Base-by-base conservation (phyloP, 2,329 filamentous ascomycete species). In the Colletotrichum echinochloae region DNA sequence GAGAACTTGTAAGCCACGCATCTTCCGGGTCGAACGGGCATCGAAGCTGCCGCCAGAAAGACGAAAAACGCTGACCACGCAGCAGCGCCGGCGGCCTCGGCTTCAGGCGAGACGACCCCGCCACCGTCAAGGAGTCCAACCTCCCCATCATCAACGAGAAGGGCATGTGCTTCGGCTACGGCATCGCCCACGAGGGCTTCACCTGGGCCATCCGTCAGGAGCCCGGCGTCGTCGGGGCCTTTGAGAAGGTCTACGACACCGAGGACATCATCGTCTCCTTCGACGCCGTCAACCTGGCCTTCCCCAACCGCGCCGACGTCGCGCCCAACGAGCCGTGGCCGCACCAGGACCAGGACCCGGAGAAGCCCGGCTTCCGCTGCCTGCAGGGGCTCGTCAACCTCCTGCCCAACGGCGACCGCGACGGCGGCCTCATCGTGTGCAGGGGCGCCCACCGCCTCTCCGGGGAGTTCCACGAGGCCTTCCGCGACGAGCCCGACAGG, bases 31-130 rank as follows among this genome's bases (percentile, higher is more conserved):
- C n/a, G n/a, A n/a, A n/a, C n/a, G n/a, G n/a, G n/a, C n/a, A n/a
- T n/a, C n/a, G n/a, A n/a, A n/a, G n/a, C n/a, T n/a, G n/a, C n/a
- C n/a, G n/a, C n/a, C n/a, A n/a, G n/a, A n/a, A n/a, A n/a, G n/a
- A n/a, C n/a, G 14, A 39, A n/a, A n/a, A n/a, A 6, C 14, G 28
- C 48, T 54, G 33, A 55, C 20, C 14, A 1, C n/a, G 7, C n/a
- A 3, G 0, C 33, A 65, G 62, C 62, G 33, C 54, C 41, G 62
- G 54, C 11, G 62, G 62, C 14, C 62, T 65, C 18, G 74, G 74
- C 41, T 75, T 72, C 67, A 60, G 74, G 75, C 66, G 83, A 79
- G 37, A 78, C 79, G 74, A 80, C 75, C 70, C 83, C 79, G 71
- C 79, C 77, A 76, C 83, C 79, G 44, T 80, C 75, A 51, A 73